These are phyloP conservation scores for Proliferodiscus dingleyae DNA, from an alignment of 2,329 filamentous ascomycete genomes.

Conservation along the genomic window DNA sequence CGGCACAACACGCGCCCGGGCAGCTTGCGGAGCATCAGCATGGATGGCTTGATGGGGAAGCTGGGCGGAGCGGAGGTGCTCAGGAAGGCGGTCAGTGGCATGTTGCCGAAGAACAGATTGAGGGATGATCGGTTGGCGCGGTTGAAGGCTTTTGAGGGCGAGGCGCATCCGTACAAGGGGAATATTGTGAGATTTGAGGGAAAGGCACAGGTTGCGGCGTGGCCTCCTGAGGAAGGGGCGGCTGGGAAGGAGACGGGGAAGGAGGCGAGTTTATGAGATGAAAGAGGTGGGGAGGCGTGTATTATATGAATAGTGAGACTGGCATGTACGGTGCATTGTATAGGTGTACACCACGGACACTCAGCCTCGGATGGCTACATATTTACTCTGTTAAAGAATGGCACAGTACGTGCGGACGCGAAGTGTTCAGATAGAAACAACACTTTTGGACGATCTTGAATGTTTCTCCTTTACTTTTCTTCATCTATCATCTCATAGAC, in stretches of 20 bases:
- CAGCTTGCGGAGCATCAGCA: slow-evolving; percentile 78
- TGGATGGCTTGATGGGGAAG: slow-evolving; percentile 93
- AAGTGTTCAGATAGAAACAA: no score
- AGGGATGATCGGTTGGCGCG: slow-evolving; percentile 81
- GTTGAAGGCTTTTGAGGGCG: slow-evolving; percentile 94
- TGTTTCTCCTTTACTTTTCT: no score
- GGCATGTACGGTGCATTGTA: slow-evolving; percentile 4
- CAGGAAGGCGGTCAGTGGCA: slow-evolving; percentile 86
- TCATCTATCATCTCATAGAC: no score
- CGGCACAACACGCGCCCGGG: slow-evolving; percentile 88
- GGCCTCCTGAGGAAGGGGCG: slow-evolving; percentile 13
- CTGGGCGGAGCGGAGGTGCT: slow-evolving; percentile 90
- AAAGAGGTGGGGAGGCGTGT: slow-evolving; percentile 3
- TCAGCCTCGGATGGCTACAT: neutral
- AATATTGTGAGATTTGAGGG: slow-evolving; percentile 75
- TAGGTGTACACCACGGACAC: slow-evolving; percentile 10
- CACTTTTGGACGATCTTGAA: no score
- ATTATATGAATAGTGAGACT: slow-evolving; percentile 6
- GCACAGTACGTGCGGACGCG: no score
- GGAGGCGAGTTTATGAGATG: slow-evolving; percentile 5
- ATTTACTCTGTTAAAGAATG: no score
- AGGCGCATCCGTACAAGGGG: slow-evolving; percentile 82
- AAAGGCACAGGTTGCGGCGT: slow-evolving; percentile 33
- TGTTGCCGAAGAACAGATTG: slow-evolving; percentile 95
- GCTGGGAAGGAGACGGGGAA: neutral